These are phyloP conservation scores for Nicotiana noctiflora DNA, from an alignment of 257 asterid species.

Conservation along the genomic window DNA sequence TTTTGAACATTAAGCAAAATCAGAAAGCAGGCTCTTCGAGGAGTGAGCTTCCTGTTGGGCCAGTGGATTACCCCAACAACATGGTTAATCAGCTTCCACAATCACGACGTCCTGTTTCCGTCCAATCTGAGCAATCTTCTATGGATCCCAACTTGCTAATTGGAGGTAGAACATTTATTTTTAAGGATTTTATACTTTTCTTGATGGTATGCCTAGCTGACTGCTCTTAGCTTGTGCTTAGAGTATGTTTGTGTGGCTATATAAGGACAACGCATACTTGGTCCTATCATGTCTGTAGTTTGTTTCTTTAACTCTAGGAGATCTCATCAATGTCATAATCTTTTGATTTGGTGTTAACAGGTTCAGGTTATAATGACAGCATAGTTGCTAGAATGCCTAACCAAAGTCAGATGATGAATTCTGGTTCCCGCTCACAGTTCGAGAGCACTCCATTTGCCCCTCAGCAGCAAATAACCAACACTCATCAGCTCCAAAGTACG, in stretches of 20 bases:
- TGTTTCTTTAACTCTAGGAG: background rate
- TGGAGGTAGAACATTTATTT: conserved; percentile 46
- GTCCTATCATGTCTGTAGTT: too few relatives aligned
- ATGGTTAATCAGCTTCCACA: conserved; percentile 50
- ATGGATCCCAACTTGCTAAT: conserved; percentile 47
- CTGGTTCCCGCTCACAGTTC: conserved; percentile 37
- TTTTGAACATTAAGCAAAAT: conserved; percentile 58
- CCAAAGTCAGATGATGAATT: conserved; percentile 35
- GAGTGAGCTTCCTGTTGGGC: conserved; percentile 50
- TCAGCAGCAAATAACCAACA: conserved; percentile 28
- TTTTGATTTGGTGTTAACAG: conserved; percentile 13
- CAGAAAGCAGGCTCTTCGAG: conserved; percentile 34
- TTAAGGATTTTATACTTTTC: background rate
- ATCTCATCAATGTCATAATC: background rate
- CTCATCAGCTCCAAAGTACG: conserved; percentile 38
- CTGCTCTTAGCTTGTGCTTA: background rate
- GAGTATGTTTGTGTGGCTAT: background rate
- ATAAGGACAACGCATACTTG: background rate
- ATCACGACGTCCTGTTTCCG: conserved; percentile 38
- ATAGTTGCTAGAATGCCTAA: conserved; percentile 39
- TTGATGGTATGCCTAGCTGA: background rate
- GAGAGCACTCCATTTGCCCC: conserved; percentile 36
- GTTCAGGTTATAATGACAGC: conserved; percentile 46
- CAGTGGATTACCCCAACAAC: conserved; percentile 51
- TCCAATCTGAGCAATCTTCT: conserved; percentile 40